Percentiles rank a stretch among this genome's conserved stretches.
Evolutionary conservation across 2,329 filamentous ascomycete genomes (phyloP).

Genomic region (Aspergillus piperis): DNA sequence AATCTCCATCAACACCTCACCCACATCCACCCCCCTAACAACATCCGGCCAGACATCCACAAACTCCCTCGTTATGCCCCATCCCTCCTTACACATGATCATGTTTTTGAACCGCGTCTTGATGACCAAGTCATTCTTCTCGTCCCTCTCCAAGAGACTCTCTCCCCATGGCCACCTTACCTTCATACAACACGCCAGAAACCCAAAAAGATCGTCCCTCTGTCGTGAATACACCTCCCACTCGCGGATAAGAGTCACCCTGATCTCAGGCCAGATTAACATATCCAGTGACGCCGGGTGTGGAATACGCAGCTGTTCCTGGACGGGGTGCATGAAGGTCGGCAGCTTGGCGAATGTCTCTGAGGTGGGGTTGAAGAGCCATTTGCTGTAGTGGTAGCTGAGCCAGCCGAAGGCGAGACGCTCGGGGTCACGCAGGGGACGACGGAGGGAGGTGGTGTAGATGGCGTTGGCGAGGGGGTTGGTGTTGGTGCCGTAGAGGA

Average conservation of each 20-base stretch:
- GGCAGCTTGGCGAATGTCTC: conserved; percentile 23
- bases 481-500: conserved; percentile 29
- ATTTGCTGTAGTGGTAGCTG: conserved; percentile 25
- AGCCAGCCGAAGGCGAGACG: conserved; percentile 25
- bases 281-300: conserved; percentile 25
- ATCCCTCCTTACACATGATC: conserved; percentile 10
- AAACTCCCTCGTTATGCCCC: conserved; percentile 9
- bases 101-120: conserved; percentile 13
- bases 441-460: conserved; percentile 19
- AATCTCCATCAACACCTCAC: conserved; percentile 6
- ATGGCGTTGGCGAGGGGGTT: conserved; percentile 30
- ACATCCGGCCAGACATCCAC: conserved; percentile 4
- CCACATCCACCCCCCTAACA: conserved; percentile 6
- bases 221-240: conserved; percentile 22
- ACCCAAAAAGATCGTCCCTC: conserved; percentile 9
- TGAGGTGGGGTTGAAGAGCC: conserved; percentile 25
- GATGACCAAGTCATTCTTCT: conserved; percentile 11
- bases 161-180: conserved; percentile 19
- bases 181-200: conserved; percentile 13
- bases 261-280: conserved; percentile 27
- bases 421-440: conserved; percentile 30
- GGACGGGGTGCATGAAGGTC: conserved; percentile 20
- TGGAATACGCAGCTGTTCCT: conserved; percentile 21
- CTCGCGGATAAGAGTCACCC: conserved; percentile 26
- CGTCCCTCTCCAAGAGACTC: conserved; percentile 15